Conservation (phyloP, 1,284 basidiomycete species). For the Exobasidium rhododendri region DNA sequence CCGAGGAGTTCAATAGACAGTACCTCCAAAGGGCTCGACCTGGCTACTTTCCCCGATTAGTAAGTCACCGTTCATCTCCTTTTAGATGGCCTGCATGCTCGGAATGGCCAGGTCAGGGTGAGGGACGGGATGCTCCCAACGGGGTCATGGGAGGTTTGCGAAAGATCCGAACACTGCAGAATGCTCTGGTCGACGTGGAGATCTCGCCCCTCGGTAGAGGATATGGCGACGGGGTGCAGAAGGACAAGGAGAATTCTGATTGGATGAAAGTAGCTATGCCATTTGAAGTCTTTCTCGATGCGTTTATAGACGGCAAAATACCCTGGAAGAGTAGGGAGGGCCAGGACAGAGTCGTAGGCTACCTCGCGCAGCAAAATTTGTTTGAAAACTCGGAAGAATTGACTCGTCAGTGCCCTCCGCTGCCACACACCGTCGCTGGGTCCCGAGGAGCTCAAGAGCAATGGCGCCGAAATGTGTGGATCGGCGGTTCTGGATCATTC, state of each 20-base stretch:
- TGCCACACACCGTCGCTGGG: slow-evolving; percentile 32
- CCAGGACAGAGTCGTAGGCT: slow-evolving; percentile 21
- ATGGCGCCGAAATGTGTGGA: slow-evolving; percentile 39
- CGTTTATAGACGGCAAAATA: slow-evolving; percentile 31
- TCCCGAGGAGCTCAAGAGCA: slow-evolving; percentile 28
- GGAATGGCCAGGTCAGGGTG: slow-evolving; percentile 18
- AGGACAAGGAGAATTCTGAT: background rate
- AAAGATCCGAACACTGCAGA: slow-evolving; percentile 13
- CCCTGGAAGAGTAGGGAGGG: slow-evolving; percentile 17
- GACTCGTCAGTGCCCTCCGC: slow-evolving; percentile 24
- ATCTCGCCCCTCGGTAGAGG: slow-evolving; percentile 19
- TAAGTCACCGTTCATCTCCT: background rate
- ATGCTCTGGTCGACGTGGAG: slow-evolving; percentile 31
- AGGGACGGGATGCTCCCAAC: too few species aligned
- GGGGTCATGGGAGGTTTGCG: slow-evolving; percentile 29
- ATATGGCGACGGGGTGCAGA: slow-evolving; percentile 23
- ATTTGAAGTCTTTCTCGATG: slow-evolving; percentile 35
- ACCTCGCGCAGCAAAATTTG: slow-evolving; percentile 35
- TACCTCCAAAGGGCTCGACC: background rate
- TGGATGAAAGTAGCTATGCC: slow-evolving; percentile 38
- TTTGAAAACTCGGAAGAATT: slow-evolving; percentile 23
- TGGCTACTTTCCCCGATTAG: slow-evolving; percentile 3
- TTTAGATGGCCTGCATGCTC: slow-evolving; percentile 28
- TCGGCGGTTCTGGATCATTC: slow-evolving; percentile 31
- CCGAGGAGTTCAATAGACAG: background rate